Conservation (phyloP, 106 monocot genomes). For the Dioscorea zingiberensis region DNA sequence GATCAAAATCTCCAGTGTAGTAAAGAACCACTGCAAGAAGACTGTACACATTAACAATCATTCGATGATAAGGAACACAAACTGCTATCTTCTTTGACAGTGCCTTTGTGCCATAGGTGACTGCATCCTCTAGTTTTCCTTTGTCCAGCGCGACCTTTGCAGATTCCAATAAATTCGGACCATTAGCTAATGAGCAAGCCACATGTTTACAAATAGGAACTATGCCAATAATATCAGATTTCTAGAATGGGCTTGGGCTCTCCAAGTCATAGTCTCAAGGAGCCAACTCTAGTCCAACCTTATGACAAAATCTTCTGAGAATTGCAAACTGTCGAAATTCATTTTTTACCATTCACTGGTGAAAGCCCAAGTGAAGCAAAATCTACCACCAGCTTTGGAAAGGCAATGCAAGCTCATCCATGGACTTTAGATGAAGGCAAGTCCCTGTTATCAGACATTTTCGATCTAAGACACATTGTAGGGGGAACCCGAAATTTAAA, state of each 20-base stretch:
- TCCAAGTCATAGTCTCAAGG: conserved; percentile 79
- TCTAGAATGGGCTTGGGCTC: conserved; percentile 63
- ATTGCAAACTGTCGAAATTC: conserved; percentile 72
- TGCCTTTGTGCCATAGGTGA: conserved; percentile 83
- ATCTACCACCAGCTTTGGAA: too few species aligned
- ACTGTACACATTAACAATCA: conserved; percentile 88
- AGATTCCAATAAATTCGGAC: conserved; percentile 78
- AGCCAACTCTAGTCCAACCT: conserved; percentile 76
- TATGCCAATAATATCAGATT: conserved; percentile 73
- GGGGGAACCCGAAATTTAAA: conserved; percentile 37
- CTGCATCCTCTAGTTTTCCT: conserved; percentile 94
- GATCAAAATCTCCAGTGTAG: conserved; percentile 92
- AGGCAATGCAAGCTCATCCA: too few species aligned
- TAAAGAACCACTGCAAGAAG: conserved; percentile 91
- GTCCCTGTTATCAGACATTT: too few species aligned
- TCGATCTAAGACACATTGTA: conserved; percentile 61
- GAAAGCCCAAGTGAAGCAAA: too few species aligned
- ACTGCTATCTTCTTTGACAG: conserved; percentile 80
- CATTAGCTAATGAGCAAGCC: conserved; percentile 70
- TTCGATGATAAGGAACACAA: conserved; percentile 89
- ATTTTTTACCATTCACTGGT: too few species aligned
- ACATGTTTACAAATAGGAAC: conserved; percentile 84
- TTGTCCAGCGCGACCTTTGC: conserved; percentile 85
- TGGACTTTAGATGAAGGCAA: too few species aligned
- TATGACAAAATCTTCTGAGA: conserved; percentile 75